Evolutionary conservation across 2,329 filamentous ascomycete genomes (phyloP).

Genomic region (Cladosporium phlei): DNA sequence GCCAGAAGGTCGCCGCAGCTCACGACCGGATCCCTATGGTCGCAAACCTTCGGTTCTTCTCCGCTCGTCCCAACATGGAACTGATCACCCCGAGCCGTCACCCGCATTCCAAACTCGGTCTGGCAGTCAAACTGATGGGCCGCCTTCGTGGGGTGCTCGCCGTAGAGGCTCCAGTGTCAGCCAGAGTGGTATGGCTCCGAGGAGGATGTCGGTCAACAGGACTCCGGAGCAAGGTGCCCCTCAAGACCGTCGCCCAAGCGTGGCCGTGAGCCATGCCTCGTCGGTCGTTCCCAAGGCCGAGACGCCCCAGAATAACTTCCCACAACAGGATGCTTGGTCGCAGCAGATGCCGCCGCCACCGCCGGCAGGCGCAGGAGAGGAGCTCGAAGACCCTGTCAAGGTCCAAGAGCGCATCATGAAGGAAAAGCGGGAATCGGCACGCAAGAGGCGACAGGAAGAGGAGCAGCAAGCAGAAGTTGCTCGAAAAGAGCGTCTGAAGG

Average conservation of each 20-base stretch:
- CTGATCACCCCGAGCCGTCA: conserved; percentile 70
- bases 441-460: conserved; percentile 27
- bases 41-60: conserved; percentile 77
- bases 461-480: conserved; percentile 26
- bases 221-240: conserved; percentile 38
- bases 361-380: conserved; percentile 13
- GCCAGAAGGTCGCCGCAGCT: conserved; percentile 65
- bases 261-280: conserved; percentile 25
- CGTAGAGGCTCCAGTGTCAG: conserved; percentile 87
- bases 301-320: conserved; percentile 21
- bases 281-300: conserved; percentile 19
- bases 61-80: conserved; percentile 63
- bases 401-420: conserved; percentile 53
- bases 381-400: conserved; percentile 57
- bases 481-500: conserved; percentile 29
- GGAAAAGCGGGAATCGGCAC: conserved; percentile 34
- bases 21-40: conserved; percentile 60
- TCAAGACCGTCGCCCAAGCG: conserved; percentile 30
- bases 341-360: conserved; percentile 30
- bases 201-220: conserved; percentile 56
- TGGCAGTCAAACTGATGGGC: conserved; percentile 57
- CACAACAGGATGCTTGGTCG: conserved; percentile 29
- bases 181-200: conserved; percentile 70
- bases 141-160: conserved; percentile 58
- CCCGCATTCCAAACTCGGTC: conserved; percentile 78